A percentile compares a stretch with the other conserved stretches of the same genome.
These are phyloP conservation scores for Rubia occidens DNA, from an alignment of 305 asterid species.

Conservation along the genomic window DNA sequence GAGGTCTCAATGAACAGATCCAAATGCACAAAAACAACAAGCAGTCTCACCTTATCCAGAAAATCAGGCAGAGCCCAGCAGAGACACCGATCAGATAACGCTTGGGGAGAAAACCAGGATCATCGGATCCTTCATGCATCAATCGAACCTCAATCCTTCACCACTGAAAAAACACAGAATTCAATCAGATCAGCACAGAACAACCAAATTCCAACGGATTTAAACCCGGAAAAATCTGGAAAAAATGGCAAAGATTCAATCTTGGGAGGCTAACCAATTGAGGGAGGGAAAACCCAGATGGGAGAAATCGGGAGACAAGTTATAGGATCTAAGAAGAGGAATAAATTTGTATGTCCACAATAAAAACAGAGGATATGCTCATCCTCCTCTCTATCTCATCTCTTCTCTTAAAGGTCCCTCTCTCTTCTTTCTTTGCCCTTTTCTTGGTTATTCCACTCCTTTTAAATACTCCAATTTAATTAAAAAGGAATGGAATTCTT, in stretches of 20 bases:
- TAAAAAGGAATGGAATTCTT: slow-evolving; percentile 20
- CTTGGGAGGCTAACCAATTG: slow-evolving; percentile 24
- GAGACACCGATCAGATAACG: slow-evolving; percentile 35
- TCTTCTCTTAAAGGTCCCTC: slow-evolving; percentile 34
- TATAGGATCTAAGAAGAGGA: slow-evolving; percentile 54
- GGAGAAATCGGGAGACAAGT: slow-evolving; percentile 26
- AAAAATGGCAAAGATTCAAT: slow-evolving; percentile 1
- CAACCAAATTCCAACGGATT: slow-evolving; percentile 5
- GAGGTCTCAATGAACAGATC: slow-evolving; percentile 27
- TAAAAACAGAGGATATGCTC: slow-evolving; percentile 52
- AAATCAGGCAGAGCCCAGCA: slow-evolving; percentile 45
- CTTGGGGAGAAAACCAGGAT: slow-evolving; percentile 32
- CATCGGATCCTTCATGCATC: slow-evolving; percentile 60
- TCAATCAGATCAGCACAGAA: slow-evolving; percentile 34
- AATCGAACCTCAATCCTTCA: slow-evolving; percentile 36
- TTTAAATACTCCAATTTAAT: slow-evolving; percentile 29
- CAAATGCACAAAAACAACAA: slow-evolving; percentile 16
- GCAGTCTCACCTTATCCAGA: slow-evolving; percentile 35
- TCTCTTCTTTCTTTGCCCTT: slow-evolving; percentile 31
- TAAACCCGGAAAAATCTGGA: background rate
- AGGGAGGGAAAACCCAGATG: slow-evolving; percentile 17
- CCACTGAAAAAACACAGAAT: slow-evolving; percentile 29
- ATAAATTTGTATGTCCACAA: slow-evolving; percentile 28
- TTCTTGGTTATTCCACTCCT: slow-evolving; percentile 51
- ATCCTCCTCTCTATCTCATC: slow-evolving; percentile 38